Evolutionary conservation across 192 early-diverging fungal species (phyloP), one percentile per base, ranked within the genome.

Genomic region (Phycomyces blakesleeanus): DNA sequence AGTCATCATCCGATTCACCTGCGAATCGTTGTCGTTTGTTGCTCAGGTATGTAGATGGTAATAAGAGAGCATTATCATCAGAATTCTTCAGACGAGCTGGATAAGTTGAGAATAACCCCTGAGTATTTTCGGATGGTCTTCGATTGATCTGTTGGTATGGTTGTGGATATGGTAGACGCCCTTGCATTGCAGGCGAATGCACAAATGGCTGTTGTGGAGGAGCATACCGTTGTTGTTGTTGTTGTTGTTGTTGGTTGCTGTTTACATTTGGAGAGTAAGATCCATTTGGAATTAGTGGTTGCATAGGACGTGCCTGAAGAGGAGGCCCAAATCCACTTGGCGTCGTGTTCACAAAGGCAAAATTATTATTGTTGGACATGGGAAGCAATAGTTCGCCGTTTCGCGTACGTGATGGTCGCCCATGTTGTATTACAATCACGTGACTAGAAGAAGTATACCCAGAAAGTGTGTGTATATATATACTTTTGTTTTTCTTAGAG

Each of bases 101-200:
- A 56, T 85, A 85, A 5, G 77, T 81, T 22, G 77, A 79, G 22
- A 69, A 83, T 0, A 73, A 62, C 29, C 78, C 81, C 12, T 76
- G 74, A 24, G 67, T 63, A 16, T 22, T 41, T 40, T 63, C 61
- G 21, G 61, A 63, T 47, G 44, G 44, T 47, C 44, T 47, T 47
- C 44, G 12, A 11, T 47, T 47, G 18, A 18, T 14, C 12, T 14
- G 44, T 3, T 14, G 15, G 44, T 47, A 47, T 16, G 61, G 51
- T 15, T 18, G 29, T 6, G 44, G 51, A 22, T 63, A 52, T 18
- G 61, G 25, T 51, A 63, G 39, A 10, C 26, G 29, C 10, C 50
- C 50, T 24, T 63, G 51, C 1, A 51, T 51, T 1, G 51, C 37
- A 27, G 51, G 61, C 6, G 51, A 29, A 22, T 42, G 51, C 2